Percentiles rank a stretch among this genome's conserved stretches.
These are phyloP conservation scores for Leishmania gerbilli DNA, from an alignment of 208 protist genomes.

Conservation along the genomic window DNA sequence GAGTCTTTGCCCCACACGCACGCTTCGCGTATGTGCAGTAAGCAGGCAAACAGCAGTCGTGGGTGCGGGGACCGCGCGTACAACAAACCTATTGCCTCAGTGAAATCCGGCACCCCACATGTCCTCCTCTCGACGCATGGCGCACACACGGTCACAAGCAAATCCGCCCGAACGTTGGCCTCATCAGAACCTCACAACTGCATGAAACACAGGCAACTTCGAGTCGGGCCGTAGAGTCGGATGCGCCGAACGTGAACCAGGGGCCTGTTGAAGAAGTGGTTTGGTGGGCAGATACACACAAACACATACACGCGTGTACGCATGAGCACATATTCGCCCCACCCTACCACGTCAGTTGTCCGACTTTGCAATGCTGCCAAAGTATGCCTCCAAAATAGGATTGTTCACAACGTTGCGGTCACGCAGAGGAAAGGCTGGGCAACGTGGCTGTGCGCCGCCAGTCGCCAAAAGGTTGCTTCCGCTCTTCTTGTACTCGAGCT, in stretches of 20 bases:
- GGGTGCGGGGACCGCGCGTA: neutral
- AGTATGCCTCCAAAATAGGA: slow-evolving; percentile 57
- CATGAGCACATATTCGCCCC: neutral
- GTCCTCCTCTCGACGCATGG: neutral
- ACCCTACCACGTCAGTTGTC: neutral
- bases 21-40: neutral
- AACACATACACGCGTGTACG: neutral
- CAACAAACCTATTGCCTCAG: no score
- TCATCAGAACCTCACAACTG: neutral
- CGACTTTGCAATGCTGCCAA: slow-evolving; percentile 18
- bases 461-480: slow-evolving; percentile 4
- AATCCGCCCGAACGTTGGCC: neutral
- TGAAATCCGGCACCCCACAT: neutral
- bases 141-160: neutral
- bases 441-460: neutral
- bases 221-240: neutral
- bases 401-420: slow-evolving; percentile 51
- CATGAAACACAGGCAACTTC: neutral
- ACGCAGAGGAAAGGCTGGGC: slow-evolving; percentile 9
- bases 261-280: neutral
- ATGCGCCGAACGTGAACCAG: neutral
- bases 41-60: neutral
- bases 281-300: neutral
- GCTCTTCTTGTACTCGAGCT: neutral
- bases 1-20: neutral